These are phyloP conservation scores for Penicillium sclerotiorum DNA, from an alignment of 2,329 filamentous ascomycete genomes.

Conservation along the genomic window DNA sequence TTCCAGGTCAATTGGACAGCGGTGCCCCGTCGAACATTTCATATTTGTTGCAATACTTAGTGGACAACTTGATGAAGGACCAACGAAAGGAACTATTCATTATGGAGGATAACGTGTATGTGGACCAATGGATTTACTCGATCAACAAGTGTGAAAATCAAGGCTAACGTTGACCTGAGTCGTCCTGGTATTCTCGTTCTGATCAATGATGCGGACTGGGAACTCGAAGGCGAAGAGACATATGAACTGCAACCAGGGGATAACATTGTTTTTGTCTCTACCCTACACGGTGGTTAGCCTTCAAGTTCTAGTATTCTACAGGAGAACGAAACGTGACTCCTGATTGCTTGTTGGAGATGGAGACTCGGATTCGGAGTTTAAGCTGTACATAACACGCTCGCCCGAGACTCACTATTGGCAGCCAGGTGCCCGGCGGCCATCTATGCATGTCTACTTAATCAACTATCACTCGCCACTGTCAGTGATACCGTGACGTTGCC, in stretches of 20 bases:
- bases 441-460: no score
- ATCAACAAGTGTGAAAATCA: constrained; percentile 10
- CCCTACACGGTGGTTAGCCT: constrained; percentile 85
- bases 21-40: constrained; percentile 69
- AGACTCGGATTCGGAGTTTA: no score
- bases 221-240: constrained; percentile 89
- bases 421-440: no score
- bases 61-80: constrained; percentile 82
- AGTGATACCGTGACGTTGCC: no score
- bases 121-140: constrained; percentile 27
- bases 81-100: constrained; percentile 85
- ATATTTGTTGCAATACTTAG: constrained; percentile 77
- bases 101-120: constrained; percentile 83
- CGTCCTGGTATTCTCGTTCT: constrained; percentile 93
- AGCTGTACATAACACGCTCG: no score
- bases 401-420: no score
- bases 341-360: no score
- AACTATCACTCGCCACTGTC: no score
- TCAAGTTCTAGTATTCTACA: no score
- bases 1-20: constrained; percentile 65
- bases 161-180: constrained; percentile 50
- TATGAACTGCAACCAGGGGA: constrained; percentile 83
- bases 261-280: constrained; percentile 94
- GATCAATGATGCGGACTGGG: constrained; percentile 98
- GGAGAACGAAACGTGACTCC: no score